Evolutionary conservation across 495 filamentous ascomycete genomes (phyloP).

Genomic region (Cryomyces minteri): DNA sequence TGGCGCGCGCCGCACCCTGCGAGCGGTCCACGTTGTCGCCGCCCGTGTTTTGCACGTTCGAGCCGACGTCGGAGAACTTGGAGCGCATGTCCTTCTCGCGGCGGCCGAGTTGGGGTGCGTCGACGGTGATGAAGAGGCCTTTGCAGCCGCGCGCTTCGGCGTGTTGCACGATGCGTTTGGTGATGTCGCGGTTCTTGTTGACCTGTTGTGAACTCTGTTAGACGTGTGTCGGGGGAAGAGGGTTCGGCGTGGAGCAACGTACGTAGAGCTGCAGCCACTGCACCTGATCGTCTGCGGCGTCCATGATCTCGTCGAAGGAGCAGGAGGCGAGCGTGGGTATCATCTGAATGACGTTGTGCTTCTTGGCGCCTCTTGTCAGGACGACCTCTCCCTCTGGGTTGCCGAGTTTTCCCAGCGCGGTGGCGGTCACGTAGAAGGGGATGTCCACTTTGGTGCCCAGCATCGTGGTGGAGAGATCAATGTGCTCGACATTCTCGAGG

Average conservation of each 20-base stretch:
- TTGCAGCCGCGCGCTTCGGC: conserved; percentile 88
- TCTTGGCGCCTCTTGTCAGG: conserved; percentile 64
- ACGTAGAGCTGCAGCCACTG: conserved; percentile 96
- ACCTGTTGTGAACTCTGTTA: conserved; percentile 20
- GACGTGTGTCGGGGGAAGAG: neutral
- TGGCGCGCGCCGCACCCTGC: conserved; percentile 82
- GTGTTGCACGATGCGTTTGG: conserved; percentile 73
- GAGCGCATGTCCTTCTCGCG: conserved; percentile 90
- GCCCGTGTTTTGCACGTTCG: conserved; percentile 50
- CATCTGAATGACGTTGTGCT: conserved; percentile 87
- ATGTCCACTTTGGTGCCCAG: conserved; percentile 65
- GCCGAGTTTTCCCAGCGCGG: conserved; percentile 80
- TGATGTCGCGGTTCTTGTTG: conserved; percentile 89
- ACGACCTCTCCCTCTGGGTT: conserved; percentile 79
- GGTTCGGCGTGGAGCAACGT: neutral
- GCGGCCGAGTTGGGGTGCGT: conserved; percentile 87
- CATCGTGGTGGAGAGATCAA: conserved; percentile 81
- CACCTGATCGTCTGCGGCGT: conserved; percentile 59
- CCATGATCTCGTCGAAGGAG: conserved; percentile 91
- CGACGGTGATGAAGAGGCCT: conserved; percentile 94
- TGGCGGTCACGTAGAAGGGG: conserved; percentile 87
- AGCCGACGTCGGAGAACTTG: conserved; percentile 77
- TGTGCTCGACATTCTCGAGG: conserved; percentile 67
- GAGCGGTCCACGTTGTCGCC: conserved; percentile 57
- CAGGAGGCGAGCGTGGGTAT: conserved; percentile 97